Evolutionary conservation across 306 rosid genomes (phyloP).

Genomic region (Crataegus laevigata): DNA sequence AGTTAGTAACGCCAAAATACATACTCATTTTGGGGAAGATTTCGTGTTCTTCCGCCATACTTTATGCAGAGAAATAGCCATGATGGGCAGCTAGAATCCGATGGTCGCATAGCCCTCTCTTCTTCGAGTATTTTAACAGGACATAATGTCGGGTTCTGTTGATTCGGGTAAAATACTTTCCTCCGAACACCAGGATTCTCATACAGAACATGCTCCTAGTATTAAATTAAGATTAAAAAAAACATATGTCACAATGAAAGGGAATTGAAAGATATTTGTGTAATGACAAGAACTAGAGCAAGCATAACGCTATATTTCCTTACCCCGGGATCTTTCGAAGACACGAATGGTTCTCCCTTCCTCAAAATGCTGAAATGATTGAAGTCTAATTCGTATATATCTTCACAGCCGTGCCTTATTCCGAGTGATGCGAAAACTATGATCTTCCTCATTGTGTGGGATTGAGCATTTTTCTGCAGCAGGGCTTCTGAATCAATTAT

Average conservation of each 20-base stretch:
- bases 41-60: conserved; percentile 94
- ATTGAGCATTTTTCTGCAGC: conserved; percentile 52
- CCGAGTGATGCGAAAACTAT: conserved; percentile 84
- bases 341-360: conserved; percentile 62
- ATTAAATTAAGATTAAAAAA: background rate
- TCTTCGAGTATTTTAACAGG: conserved; percentile 76
- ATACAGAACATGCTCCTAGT: conserved; percentile 69
- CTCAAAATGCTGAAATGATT: conserved; percentile 68
- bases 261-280: background rate
- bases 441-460: conserved; percentile 79
- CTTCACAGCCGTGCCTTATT: conserved; percentile 82
- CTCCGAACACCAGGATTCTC: conserved; percentile 68
- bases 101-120: conserved; percentile 82
- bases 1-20: conserved; percentile 1
- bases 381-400: conserved; percentile 68
- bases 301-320: conserved; percentile 5
- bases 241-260: background rate
- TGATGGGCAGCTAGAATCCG: conserved; percentile 68
- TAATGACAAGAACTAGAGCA: background rate
- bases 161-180: conserved; percentile 60
- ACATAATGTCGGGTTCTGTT: conserved; percentile 48
- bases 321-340: conserved; percentile 70
- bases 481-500: conserved; percentile 54
- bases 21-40: conserved; percentile 89
- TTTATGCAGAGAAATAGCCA: conserved; percentile 84